phyloP scores from a whole-genome alignment of 148 eudicot genomes.

The Fagopyrum esculentum region DNA sequence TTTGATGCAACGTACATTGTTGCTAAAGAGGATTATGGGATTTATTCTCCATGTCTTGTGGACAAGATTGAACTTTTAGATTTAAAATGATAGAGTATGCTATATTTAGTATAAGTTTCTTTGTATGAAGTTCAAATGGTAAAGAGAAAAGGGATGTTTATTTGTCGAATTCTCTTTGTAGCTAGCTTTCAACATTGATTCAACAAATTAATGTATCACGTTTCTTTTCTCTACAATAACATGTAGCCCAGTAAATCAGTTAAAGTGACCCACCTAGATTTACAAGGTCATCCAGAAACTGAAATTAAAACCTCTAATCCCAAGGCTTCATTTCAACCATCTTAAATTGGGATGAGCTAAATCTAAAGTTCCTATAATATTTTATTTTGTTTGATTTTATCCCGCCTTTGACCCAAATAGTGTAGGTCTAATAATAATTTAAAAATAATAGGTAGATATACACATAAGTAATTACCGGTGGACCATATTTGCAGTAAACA shows the following conservation, averaged over 20 bases:
- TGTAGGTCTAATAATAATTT: no score
- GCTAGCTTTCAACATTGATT: not conserved
- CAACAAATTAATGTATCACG: not conserved
- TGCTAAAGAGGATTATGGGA: not conserved
- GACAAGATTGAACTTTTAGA: not conserved
- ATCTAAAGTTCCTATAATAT: no score
- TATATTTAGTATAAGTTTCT: not conserved
- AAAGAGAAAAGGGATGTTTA: not conserved
- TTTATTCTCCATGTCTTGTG: conserved; percentile 10
- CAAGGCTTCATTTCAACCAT: no score
- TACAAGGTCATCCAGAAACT: no score
- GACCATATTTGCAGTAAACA: not conserved
- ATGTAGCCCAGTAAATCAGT: not conserved
- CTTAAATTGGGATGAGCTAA: no score
- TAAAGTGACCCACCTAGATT: not conserved
- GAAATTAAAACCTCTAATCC: no score
- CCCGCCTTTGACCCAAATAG: no score
- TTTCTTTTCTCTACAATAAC: not conserved
- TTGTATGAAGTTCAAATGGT: not conserved
- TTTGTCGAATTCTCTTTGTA: not conserved
- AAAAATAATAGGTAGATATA: no score
- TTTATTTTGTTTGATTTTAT: no score
- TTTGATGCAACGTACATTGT: not conserved
- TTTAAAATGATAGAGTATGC: not conserved
- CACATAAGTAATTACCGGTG: not conserved